phyloP scores from a whole-genome alignment of 441 rosid genomes.

The Macaranga tanarius region DNA sequence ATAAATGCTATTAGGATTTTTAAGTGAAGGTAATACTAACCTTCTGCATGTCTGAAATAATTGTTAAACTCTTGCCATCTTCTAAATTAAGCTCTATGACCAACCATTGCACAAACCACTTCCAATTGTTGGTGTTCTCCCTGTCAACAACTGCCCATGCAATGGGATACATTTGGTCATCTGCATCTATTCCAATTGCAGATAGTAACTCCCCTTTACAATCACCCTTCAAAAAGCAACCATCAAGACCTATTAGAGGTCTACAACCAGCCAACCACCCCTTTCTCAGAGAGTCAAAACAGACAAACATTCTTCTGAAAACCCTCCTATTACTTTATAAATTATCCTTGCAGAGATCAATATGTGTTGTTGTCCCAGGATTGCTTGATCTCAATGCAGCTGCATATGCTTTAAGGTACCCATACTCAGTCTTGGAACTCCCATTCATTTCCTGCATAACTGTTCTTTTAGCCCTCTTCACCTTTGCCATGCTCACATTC shows the following conservation, averaged over 20 bases:
- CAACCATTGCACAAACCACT: not conserved
- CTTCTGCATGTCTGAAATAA: not conserved
- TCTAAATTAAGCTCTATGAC: not conserved
- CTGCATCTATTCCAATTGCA: not conserved
- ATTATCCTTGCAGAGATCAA: too few relatives aligned
- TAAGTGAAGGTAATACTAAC: too few relatives aligned
- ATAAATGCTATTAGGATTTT: too few relatives aligned
- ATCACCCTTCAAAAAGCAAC: not conserved
- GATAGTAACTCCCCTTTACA: not conserved
- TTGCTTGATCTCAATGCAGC: too few relatives aligned
- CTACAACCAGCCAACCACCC: not conserved
- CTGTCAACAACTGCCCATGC: not conserved
- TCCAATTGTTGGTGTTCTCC: not conserved
- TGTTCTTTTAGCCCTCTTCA: too few relatives aligned
- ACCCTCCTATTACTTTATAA: too few relatives aligned
- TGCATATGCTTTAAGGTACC: too few relatives aligned
- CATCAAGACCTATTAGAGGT: not conserved
- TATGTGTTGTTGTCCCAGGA: too few relatives aligned
- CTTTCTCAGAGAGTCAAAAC: not conserved
- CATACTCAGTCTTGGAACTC: too few relatives aligned
- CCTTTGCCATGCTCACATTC: too few relatives aligned
- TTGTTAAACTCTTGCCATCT: not conserved
- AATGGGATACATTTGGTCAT: not conserved
- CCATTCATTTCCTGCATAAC: too few relatives aligned
- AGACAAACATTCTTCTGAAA: not conserved